These are phyloP conservation scores for Sporothrix brunneoviolacea DNA, from an alignment of 2,329 filamentous ascomycete genomes.

Conservation along the genomic window DNA sequence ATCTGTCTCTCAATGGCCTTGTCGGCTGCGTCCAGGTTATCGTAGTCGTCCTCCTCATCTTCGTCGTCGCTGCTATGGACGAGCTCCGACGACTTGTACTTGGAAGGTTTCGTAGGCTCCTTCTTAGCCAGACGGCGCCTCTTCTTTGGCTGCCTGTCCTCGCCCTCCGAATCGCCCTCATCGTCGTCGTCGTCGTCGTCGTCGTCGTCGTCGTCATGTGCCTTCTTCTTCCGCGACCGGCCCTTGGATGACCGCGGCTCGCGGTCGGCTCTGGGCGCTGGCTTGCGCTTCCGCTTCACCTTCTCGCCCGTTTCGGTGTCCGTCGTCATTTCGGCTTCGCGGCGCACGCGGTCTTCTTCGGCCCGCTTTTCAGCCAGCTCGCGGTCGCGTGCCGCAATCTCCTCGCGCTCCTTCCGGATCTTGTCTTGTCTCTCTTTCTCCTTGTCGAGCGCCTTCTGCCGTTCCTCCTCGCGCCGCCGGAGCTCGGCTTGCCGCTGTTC, in stretches of 20 bases:
- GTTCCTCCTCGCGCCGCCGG: slow-evolving; percentile 68
- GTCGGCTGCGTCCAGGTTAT: slow-evolving; percentile 22
- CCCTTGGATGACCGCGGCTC: slow-evolving; percentile 25
- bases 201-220: slow-evolving; percentile 46
- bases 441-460: slow-evolving; percentile 58
- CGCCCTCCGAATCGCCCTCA: slow-evolving; percentile 35
- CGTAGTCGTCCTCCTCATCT: slow-evolving; percentile 27
- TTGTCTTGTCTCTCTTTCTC: slow-evolving; percentile 71
- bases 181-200: slow-evolving; percentile 31
- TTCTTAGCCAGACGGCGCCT: slow-evolving; percentile 47
- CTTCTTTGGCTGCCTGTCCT: slow-evolving; percentile 52
- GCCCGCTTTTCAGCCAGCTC: slow-evolving; percentile 62
- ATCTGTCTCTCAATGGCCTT: slow-evolving; percentile 32
- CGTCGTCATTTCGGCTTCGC: slow-evolving; percentile 73
- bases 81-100: slow-evolving; percentile 82
- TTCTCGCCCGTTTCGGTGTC: slow-evolving; percentile 78
- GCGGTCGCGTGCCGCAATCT: slow-evolving; percentile 70
- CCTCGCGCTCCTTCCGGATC: slow-evolving; percentile 78
- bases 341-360: slow-evolving; percentile 61
- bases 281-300: slow-evolving; percentile 69
- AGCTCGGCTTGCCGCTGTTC: slow-evolving; percentile 76
- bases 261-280: slow-evolving; percentile 30
- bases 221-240: slow-evolving; percentile 37
- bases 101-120: slow-evolving; percentile 43
- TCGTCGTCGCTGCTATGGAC: slow-evolving; percentile 68